Conservation (phyloP, 345 rosid species). For the Psidium friedrichsthalianum region DNA sequence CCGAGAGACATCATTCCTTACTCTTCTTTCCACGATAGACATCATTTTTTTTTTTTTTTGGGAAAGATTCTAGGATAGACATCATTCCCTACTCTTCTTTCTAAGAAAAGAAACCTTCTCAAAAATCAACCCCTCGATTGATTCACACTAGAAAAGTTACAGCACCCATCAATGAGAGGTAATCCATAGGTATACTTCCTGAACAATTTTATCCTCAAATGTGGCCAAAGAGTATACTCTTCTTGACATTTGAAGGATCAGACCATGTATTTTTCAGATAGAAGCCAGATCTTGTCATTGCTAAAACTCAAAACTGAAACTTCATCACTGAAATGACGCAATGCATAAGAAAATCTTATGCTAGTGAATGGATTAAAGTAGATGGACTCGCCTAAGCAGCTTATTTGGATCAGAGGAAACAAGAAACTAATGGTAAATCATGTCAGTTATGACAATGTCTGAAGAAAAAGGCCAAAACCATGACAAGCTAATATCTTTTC, state of each 20-base stretch:
- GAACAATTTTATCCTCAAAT: background rate
- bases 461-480: background rate
- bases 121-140: background rate
- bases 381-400: background rate
- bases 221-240: background rate
- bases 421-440: background rate
- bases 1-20: background rate
- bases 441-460: background rate
- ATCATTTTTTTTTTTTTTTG: too few relatives aligned
- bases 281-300: background rate
- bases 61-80: background rate
- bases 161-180: background rate
- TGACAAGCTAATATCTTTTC: background rate
- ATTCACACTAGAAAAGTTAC: background rate
- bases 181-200: background rate
- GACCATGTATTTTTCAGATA: background rate
- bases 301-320: background rate
- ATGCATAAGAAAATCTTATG: background rate
- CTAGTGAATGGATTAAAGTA: background rate
- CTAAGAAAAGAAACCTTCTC: background rate
- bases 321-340: background rate
- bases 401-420: background rate
- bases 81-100: background rate
- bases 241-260: background rate
- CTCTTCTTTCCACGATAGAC: background rate